Evolutionary conservation across 1,284 basidiomycete genomes (phyloP), one percentile per base, ranked within the genome.

Genomic region (Pseudozyma tsukubaensis): DNA sequence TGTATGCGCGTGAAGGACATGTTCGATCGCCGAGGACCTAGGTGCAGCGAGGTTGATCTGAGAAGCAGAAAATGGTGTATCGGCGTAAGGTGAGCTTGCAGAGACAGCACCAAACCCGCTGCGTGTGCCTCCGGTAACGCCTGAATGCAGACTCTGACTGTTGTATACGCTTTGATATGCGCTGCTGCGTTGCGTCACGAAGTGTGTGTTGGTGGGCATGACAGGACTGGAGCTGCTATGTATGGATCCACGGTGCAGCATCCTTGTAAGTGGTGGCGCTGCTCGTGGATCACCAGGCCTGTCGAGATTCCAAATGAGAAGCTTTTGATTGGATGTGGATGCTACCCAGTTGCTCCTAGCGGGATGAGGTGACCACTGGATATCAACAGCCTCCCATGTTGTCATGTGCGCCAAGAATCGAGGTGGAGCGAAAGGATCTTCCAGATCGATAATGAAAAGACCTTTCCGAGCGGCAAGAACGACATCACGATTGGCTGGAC

Each of bases 321-420:
- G 89, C 85, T 97, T 97, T 85, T 97, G 94, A 50, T 92, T 93
- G 0, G 93, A 96, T 0, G 97, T 99, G 2, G 94, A 96, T 19
- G 96, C 92, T 55, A 99, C 94, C 80, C 95, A 94, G 77, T 96
- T 91, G 51, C 91, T 90, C 13, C 92, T 90, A 8, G 88, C 87
- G 0, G 89, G 89, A 82, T 98, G 95, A 1, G 96, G 96, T 57
- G 95, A 96, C 95, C 96, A 99, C 83, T 99, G 95, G 3, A 95
- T 82, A 49, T 85, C 96, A 7, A 95, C 95, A 4, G 97, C 94
- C 79, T 97, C 94, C 94, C 95, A 98, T 10, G 92, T 94, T 3
- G 94, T 94, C 12, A 94, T 92, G 85, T 99, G 94, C 3, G 96
- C 94, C 11, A 98, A 88, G 81, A 94, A 97, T 47, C 96, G 89